Percentiles rank a stretch among this genome's conserved stretches.
Evolutionary conservation across 768 basidiomycete species (phyloP).

Genomic region (Phylloporus arenicola): DNA sequence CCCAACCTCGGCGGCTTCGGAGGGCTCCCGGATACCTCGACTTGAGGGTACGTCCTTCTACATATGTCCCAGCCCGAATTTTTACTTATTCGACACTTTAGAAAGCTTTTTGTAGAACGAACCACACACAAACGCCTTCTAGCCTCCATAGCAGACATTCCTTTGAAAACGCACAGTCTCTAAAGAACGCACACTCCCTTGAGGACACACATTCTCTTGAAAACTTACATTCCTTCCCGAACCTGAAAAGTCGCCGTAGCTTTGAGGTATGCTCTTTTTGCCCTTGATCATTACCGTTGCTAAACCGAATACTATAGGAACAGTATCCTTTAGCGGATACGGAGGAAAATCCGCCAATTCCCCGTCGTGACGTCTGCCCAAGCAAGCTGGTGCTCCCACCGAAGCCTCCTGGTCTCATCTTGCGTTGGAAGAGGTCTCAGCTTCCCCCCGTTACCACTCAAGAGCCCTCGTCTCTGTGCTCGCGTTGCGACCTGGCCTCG

Average conservation of each 20-base stretch:
- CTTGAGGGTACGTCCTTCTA: slow-evolving; percentile 1
- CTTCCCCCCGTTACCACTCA: background rate
- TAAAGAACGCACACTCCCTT: too few species aligned
- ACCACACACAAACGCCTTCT: background rate
- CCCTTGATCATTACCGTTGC: background rate
- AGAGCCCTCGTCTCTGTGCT: background rate
- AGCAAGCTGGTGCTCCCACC: slow-evolving; percentile 5
- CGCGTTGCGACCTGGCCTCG: slow-evolving; percentile 3
- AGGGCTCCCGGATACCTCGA: slow-evolving; percentile 3
- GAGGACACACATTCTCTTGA: background rate
- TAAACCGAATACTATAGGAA: background rate
- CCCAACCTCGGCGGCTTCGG: background rate
- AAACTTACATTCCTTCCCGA: background rate
- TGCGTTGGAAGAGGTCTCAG: background rate
- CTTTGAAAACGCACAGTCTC: background rate
- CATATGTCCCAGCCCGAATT: background rate
- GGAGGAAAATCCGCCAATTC: background rate
- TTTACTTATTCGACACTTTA: background rate
- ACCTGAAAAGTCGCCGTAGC: background rate
- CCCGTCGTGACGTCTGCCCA: background rate
- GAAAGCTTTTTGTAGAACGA: background rate
- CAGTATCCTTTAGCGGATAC: background rate
- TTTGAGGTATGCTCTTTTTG: background rate
- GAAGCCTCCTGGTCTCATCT: background rate
- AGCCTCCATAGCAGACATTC: background rate